These are phyloP conservation scores for Colletotrichum trifolii DNA, from an alignment of 2,329 filamentous ascomycete species.

Conservation along the genomic window DNA sequence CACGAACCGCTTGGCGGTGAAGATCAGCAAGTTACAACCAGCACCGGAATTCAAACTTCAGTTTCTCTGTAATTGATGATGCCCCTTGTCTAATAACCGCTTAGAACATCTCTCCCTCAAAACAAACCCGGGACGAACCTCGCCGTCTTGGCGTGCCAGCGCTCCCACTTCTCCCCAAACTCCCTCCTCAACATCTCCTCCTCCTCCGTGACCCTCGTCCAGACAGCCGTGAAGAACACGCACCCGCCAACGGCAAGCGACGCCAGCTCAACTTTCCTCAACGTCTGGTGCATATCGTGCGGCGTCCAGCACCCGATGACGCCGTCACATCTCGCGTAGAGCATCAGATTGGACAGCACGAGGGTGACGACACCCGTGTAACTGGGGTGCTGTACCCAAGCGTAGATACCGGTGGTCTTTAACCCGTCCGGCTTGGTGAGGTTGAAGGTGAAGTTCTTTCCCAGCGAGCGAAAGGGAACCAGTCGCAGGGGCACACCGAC, in stretches of 20 bases:
- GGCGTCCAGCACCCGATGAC: constrained; percentile 52
- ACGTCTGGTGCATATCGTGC: constrained; percentile 33
- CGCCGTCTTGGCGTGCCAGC: constrained; percentile 58
- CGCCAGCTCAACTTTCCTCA: constrained; percentile 23
- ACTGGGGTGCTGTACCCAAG: constrained; percentile 63
- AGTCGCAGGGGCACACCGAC: constrained; percentile 43
- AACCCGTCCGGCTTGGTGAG: constrained; percentile 58
- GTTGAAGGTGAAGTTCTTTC: constrained; percentile 64
- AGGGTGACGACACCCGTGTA: constrained; percentile 58
- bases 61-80: no score
- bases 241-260: constrained; percentile 32
- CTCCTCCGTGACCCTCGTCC: constrained; percentile 57
- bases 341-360: constrained; percentile 41
- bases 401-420: constrained; percentile 59
- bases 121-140: constrained; percentile 60
- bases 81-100: no score
- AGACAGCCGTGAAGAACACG: constrained; percentile 41
- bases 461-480: constrained; percentile 56
- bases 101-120: constrained; percentile 38
- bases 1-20: no score
- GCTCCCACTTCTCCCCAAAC: constrained; percentile 61
- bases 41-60: no score
- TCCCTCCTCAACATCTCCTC: constrained; percentile 59
- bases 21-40: no score
- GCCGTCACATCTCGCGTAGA: constrained; percentile 53